phyloP scores from a whole-genome alignment of 2,329 filamentous ascomycete genomes.

The Neoarthrinium moseri region DNA sequence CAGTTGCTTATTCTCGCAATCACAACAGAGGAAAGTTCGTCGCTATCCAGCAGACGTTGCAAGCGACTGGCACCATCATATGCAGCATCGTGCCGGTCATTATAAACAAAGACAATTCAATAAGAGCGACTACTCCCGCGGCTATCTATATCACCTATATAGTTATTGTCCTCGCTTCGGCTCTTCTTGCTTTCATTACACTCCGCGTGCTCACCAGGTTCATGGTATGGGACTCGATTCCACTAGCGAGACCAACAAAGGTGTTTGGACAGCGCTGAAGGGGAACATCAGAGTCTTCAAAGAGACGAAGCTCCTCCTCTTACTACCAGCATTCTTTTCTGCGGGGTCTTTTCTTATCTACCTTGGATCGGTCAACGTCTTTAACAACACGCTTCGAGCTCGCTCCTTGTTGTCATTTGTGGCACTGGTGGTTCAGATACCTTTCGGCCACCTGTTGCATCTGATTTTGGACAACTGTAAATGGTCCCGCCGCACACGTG shows the following conservation, averaged over 20 bases:
- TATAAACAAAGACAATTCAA: constrained; percentile 20
- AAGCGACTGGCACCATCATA: constrained; percentile 24
- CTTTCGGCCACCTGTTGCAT: constrained; percentile 21
- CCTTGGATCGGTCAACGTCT: constrained; percentile 27
- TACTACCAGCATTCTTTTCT: constrained; percentile 21
- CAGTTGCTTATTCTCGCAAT: constrained; percentile 30
- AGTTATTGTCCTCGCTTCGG: constrained; percentile 17
- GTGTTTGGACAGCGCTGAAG: constrained; percentile 23
- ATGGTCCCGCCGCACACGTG: constrained; percentile 12
- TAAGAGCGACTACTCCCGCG: constrained; percentile 13
- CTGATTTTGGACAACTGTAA: constrained; percentile 13
- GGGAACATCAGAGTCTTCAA: constrained; percentile 17
- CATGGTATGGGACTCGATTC: constrained; percentile 19
- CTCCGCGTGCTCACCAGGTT: constrained; percentile 19
- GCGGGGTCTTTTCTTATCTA: constrained; percentile 30
- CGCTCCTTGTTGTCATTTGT: constrained; percentile 27
- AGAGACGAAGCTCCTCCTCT: constrained; percentile 25
- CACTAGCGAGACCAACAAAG: constrained; percentile 19
- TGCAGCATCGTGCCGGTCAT: constrained; percentile 24
- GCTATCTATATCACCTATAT: constrained; percentile 25
- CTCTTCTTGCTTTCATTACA: constrained; percentile 12
- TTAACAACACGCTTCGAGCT: constrained; percentile 3
- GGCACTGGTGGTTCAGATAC: constrained; percentile 28
- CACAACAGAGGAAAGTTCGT: constrained; percentile 27
- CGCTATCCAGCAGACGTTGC: constrained; percentile 25